A percentile compares a stretch with the other conserved stretches of the same genome.
Conservation (phyloP, 805 yeast species). For the Cyberlindnera samutprakarnensis region DNA sequence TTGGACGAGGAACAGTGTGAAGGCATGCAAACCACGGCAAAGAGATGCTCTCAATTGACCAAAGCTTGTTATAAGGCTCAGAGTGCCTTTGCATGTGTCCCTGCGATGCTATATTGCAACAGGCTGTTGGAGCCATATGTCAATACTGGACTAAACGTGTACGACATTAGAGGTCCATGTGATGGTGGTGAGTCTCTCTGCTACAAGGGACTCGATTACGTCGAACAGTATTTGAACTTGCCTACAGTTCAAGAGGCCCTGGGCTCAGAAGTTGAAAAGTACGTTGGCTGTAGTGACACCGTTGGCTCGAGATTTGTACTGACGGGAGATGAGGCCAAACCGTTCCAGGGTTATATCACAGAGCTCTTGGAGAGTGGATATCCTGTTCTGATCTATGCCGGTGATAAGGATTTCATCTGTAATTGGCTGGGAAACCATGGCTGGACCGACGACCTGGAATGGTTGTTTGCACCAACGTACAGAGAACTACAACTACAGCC, state of each 20-base stretch:
- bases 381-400: constrained; percentile 88
- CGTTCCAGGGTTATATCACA: constrained; percentile 69
- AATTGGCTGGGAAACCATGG: constrained; percentile 90
- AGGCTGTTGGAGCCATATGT: constrained; percentile 61
- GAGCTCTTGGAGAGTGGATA: constrained; percentile 60
- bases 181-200: constrained; percentile 65
- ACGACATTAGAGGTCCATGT: constrained; percentile 78
- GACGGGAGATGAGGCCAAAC: constrained; percentile 81
- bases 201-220: constrained; percentile 62
- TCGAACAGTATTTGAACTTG: constrained; percentile 67
- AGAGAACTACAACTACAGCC: constrained; percentile 31
- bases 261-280: constrained; percentile 78
- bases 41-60: constrained; percentile 57
- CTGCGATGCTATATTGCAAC: constrained; percentile 78
- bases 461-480: constrained; percentile 51
- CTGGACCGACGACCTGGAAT: constrained; percentile 64
- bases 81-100: constrained; percentile 70
- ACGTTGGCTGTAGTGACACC: constrained; percentile 58
- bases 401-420: constrained; percentile 88
- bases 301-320: constrained; percentile 63
- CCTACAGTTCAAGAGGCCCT: constrained; percentile 65
- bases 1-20: constrained; percentile 64
- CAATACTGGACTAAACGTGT: constrained; percentile 76
- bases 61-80: constrained; percentile 57
- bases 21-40: constrained; percentile 50